Conservation (phyloP, 2,329 filamentous ascomycete genomes). For the Aspergillus japonicus region DNA sequence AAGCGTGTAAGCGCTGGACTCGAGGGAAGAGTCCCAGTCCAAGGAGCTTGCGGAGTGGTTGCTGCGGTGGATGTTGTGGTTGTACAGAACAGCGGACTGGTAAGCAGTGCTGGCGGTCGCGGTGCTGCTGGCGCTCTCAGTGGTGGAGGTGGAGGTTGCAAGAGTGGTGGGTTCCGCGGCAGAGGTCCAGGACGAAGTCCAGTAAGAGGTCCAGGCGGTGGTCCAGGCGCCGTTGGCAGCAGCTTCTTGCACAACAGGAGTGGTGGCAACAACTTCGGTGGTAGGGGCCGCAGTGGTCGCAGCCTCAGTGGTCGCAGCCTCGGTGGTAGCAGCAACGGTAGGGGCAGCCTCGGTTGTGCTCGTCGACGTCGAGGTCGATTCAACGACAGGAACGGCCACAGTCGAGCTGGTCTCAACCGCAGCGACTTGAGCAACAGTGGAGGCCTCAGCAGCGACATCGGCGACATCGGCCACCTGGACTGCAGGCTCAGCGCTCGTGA, state of each 20-base stretch:
- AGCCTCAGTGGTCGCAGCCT: background rate
- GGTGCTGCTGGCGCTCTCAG: constrained; percentile 10
- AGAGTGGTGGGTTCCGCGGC: constrained; percentile 9
- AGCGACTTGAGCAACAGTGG: background rate
- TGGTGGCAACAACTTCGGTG: background rate
- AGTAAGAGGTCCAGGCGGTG: constrained; percentile 14
- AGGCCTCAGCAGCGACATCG: constrained; percentile 1
- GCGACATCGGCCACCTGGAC: background rate
- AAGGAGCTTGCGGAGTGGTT: constrained; percentile 73
- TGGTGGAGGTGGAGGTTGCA: constrained; percentile 18
- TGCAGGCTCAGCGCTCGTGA: background rate
- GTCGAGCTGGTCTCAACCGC: background rate
- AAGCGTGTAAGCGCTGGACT: constrained; percentile 61
- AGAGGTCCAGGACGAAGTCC: constrained; percentile 14
- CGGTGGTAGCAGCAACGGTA: background rate
- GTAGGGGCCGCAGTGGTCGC: background rate
- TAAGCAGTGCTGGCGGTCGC: constrained; percentile 16
- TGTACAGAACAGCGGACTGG: constrained; percentile 50
- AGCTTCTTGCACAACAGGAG: background rate
- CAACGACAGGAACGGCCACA: background rate
- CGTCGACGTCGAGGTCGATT: constrained; percentile 4
- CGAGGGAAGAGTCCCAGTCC: constrained; percentile 65
- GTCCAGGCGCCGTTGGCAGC: constrained; percentile 8
- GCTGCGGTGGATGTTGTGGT: constrained; percentile 83
- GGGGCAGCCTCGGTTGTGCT: background rate